Evolutionary conservation across 805 yeast species (phyloP).

Genomic region (Cyberlindnera bimundalis): DNA sequence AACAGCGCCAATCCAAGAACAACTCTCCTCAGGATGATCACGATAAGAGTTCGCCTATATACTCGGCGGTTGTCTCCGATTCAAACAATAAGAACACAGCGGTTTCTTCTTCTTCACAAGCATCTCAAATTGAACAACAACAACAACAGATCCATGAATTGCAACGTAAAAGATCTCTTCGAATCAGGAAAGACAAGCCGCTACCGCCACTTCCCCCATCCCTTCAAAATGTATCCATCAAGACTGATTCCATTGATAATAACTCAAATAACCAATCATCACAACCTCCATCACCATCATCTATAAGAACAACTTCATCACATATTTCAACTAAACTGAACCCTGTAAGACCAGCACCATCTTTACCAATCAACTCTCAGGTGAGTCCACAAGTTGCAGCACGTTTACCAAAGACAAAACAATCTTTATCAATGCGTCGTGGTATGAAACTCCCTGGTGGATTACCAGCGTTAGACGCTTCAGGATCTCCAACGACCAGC

Average conservation of each 20-base stretch:
- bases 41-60: constrained; percentile 26
- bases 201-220: constrained; percentile 43
- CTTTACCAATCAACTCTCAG: constrained; percentile 42
- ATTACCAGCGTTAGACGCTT: constrained; percentile 51
- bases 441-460: constrained; percentile 85
- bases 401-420: constrained; percentile 70
- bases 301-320: constrained; percentile 9
- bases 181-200: constrained; percentile 31
- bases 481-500: constrained; percentile 19
- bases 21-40: constrained; percentile 10
- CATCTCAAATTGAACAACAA: constrained; percentile 20
- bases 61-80: not conserved
- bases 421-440: constrained; percentile 79
- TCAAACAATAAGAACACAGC: not conserved
- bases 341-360: constrained; percentile 30
- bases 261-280: not conserved
- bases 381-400: constrained; percentile 80
- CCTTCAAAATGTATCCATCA: constrained; percentile 1
- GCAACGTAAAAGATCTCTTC: constrained; percentile 22
- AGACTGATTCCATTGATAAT: not conserved
- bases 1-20: constrained; percentile 50
- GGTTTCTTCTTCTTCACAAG: constrained; percentile 1
- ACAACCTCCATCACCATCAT: not conserved
- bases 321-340: constrained; percentile 15
- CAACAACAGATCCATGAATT: constrained; percentile 21